phyloP scores from a whole-genome alignment of 305 asterid species.

The Solanum hybrid region DNA sequence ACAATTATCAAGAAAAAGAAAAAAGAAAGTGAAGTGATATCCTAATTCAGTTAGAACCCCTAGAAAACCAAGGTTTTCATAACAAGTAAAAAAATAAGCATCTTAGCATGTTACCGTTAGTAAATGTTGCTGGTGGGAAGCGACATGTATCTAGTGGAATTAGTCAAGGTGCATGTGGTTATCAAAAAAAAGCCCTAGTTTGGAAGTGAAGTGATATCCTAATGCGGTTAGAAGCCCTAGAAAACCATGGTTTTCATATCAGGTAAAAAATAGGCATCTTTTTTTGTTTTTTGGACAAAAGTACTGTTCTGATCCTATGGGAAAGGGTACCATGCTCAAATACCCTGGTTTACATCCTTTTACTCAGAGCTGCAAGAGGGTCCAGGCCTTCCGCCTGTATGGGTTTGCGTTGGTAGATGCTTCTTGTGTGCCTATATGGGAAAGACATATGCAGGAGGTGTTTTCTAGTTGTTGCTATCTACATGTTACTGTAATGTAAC shows the following conservation, averaged over 20 bases:
- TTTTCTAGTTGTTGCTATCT: not conserved
- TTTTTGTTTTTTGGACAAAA: no score
- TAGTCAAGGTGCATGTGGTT: not conserved
- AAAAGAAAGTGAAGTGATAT: not conserved
- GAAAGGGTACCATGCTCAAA: not conserved
- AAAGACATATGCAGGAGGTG: not conserved
- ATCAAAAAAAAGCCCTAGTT: not conserved
- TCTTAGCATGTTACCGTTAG: not conserved
- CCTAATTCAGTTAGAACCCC: not conserved
- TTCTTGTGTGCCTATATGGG: not conserved
- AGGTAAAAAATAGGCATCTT: not conserved
- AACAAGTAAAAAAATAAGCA: not conserved
- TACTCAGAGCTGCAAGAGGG: not conserved
- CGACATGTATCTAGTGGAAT: not conserved
- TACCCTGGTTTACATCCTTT: not conserved
- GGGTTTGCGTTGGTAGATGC: not conserved
- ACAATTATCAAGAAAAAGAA: not conserved
- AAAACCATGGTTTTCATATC: not conserved
- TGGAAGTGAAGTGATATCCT: not conserved
- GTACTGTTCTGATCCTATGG: not conserved
- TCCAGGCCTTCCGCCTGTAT: not conserved
- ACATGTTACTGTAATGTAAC: not conserved
- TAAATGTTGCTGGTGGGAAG: not conserved
- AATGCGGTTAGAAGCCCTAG: not conserved
- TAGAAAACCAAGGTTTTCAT: not conserved